Base-by-base conservation (phyloP, 345 rosid species). In the Eutrema japonicum region DNA sequence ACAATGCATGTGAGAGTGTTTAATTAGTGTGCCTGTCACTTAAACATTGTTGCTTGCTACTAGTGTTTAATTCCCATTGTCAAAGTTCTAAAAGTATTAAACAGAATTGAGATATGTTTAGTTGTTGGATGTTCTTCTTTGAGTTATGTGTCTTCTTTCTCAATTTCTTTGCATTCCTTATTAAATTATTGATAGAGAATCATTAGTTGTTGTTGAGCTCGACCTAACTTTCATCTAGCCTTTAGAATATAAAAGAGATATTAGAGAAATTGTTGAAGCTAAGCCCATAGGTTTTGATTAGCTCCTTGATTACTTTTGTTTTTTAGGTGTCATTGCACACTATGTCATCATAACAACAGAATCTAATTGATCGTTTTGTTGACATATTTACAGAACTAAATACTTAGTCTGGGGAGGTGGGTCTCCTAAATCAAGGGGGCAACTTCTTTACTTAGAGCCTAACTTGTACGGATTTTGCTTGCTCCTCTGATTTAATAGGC, bases 131-230 rank as follows among this genome's bases (percentile, higher is more conserved):
- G 32, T 41, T 66, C 60, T 41, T 59, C 41, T 54, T 57, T 49
- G 16, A 56, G 18, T 56, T 29, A 10, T 27, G 33, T 73, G 40
- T 13, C 57, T 60, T 41, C 35, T 52, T 52, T 37, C 38, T 69
- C 59, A 37, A 36, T 47, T 49, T 46, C 51, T 36, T 52, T 12
- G 29, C 13, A 43, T 22, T 13, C 65, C 10, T 54, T 76, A 36
- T 33, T 64, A 41, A 55, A 63, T 46, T 77, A 60, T 70, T 64
- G 52, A 32, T 65, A 59, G 63, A 57, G 68, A 57, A 71, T 76
- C 72, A 71, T 71, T 77, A 65, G 77, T 71, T 43, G 77, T 71
- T 43, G 70, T 71, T 77, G 68, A 66, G 73, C 72, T 77, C 71
- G 73, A 42, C 64, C 66, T 57, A 58, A 65, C 68, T 57, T 42